These are phyloP conservation scores for Guadua angustifolia DNA, from an alignment of 176 grass and related monocot genomes.

Conservation along the genomic window DNA sequence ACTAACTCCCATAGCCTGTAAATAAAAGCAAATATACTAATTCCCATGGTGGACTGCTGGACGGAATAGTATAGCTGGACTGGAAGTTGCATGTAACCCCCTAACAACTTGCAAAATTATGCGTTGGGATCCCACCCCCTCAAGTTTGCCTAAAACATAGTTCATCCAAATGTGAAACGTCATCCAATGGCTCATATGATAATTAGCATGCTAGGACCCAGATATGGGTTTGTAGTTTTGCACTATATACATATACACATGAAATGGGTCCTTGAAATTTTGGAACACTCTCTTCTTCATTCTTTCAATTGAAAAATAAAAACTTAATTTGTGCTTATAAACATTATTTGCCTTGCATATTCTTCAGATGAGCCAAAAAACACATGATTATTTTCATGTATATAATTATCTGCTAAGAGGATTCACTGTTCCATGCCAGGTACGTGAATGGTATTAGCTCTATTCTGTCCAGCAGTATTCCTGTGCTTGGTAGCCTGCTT, in stretches of 20 bases:
- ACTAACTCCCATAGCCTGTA: slow-evolving; percentile 2
- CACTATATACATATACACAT: not conserved
- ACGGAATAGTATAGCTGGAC: not conserved
- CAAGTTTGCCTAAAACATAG: slow-evolving; percentile 18
- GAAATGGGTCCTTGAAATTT: not conserved
- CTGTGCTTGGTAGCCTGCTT: slow-evolving; percentile 81
- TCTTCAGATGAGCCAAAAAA: slow-evolving; percentile 11
- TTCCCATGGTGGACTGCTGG: slow-evolving; percentile 1
- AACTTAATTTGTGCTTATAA: not conserved
- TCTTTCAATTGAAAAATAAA: not conserved
- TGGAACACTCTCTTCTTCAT: not conserved
- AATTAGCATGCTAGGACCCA: not conserved
- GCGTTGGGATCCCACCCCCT: not conserved
- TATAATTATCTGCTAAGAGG: slow-evolving; percentile 27
- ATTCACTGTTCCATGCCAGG: slow-evolving; percentile 53
- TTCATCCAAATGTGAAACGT: slow-evolving; percentile 16
- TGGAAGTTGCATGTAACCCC: not conserved
- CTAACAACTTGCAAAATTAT: not conserved
- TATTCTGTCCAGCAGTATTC: slow-evolving; percentile 92
- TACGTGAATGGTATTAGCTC: slow-evolving; percentile 96
- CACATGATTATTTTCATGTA: slow-evolving; percentile 17
- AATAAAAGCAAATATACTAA: not conserved
- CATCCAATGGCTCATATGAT: not conserved
- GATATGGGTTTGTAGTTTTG: not conserved
- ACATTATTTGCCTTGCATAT: not conserved